Evolutionary conservation across 768 basidiomycete genomes (phyloP).

Genomic region (Boletus rufocinnamomeus): DNA sequence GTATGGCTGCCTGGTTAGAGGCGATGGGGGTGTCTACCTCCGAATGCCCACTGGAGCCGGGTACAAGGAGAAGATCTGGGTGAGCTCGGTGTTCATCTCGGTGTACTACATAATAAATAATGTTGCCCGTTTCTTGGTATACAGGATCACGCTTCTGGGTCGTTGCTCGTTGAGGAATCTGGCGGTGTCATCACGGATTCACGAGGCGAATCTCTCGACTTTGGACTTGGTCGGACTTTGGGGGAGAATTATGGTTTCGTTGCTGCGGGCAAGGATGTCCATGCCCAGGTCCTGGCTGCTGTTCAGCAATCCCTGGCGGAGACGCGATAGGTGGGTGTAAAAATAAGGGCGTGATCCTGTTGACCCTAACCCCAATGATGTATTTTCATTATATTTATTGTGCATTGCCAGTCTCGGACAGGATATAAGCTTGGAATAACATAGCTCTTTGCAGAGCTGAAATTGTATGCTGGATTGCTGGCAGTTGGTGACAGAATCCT

Average conservation of each 20-base stretch:
- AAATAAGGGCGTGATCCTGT: too few species aligned
- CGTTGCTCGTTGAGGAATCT: slow-evolving; percentile 82
- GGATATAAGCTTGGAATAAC: too few species aligned
- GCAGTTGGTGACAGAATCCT: too few species aligned
- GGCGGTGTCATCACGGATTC: slow-evolving; percentile 90
- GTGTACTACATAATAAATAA: too few species aligned
- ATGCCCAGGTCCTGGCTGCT: slow-evolving; percentile 69
- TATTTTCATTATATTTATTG: not conserved
- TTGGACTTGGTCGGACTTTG: slow-evolving; percentile 83
- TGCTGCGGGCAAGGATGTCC: slow-evolving; percentile 73
- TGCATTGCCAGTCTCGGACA: too few species aligned
- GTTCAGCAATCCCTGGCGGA: slow-evolving; percentile 59
- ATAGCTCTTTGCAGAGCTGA: too few species aligned
- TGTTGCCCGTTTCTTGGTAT: not conserved
- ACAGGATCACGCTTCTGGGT: slow-evolving; percentile 90
- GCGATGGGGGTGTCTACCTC: slow-evolving; percentile 82
- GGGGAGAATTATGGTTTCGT: slow-evolving; percentile 88
- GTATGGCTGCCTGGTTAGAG: slow-evolving; percentile 82
- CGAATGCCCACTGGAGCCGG: slow-evolving; percentile 76
- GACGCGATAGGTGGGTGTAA: slow-evolving; percentile 1
- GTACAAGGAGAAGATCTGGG: slow-evolving; percentile 98
- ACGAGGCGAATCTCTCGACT: slow-evolving; percentile 74
- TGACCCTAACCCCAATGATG: not conserved
- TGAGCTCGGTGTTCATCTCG: slow-evolving; percentile 30
- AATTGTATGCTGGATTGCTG: too few species aligned